A percentile compares a stretch with the other conserved stretches of the same genome.
Evolutionary conservation across 2,329 filamentous ascomycete genomes (phyloP).

Genomic region (Boeremia exigua): DNA sequence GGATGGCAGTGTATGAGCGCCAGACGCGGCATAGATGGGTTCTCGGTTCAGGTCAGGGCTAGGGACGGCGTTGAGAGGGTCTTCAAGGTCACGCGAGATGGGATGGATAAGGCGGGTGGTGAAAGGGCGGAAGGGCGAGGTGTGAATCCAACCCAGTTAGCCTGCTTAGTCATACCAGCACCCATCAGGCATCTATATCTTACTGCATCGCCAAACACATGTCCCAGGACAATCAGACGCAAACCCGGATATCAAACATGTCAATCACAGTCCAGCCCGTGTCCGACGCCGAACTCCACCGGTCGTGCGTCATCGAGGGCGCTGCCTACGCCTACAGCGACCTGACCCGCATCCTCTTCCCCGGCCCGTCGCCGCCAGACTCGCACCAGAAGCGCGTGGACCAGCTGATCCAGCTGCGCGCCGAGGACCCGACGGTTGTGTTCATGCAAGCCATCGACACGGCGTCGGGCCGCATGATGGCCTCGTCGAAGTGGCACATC

Average conservation of each 20-base stretch:
- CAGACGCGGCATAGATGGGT: background rate
- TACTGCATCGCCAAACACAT: no score
- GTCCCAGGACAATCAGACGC: background rate
- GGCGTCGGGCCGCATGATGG: slow-evolving; percentile 32
- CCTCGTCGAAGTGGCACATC: slow-evolving; percentile 40
- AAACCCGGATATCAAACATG: slow-evolving; percentile 19
- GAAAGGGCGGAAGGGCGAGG: slow-evolving; percentile 17
- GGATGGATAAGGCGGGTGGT: background rate
- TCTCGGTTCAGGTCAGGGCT: background rate
- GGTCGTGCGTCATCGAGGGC: slow-evolving; percentile 29
- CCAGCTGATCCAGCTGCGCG: background rate
- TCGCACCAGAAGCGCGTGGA: slow-evolving; percentile 1
- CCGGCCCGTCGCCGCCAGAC: slow-evolving; percentile 26
- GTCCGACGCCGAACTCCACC: slow-evolving; percentile 31
- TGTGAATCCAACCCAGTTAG: background rate
- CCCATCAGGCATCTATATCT: slow-evolving; percentile 2
- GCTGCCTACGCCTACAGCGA: slow-evolving; percentile 28
- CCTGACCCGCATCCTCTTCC: slow-evolving; percentile 29
- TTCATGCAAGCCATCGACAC: slow-evolving; percentile 37
- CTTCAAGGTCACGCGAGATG: background rate
- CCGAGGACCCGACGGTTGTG: slow-evolving; percentile 5
- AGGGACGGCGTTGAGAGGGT: background rate
- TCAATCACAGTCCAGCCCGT: slow-evolving; percentile 29
- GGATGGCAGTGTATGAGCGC: no score
- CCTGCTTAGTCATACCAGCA: slow-evolving; percentile 13